These are phyloP conservation scores for Potentilla sterilis DNA, from an alignment of 306 rosid genomes.

Conservation along the genomic window DNA sequence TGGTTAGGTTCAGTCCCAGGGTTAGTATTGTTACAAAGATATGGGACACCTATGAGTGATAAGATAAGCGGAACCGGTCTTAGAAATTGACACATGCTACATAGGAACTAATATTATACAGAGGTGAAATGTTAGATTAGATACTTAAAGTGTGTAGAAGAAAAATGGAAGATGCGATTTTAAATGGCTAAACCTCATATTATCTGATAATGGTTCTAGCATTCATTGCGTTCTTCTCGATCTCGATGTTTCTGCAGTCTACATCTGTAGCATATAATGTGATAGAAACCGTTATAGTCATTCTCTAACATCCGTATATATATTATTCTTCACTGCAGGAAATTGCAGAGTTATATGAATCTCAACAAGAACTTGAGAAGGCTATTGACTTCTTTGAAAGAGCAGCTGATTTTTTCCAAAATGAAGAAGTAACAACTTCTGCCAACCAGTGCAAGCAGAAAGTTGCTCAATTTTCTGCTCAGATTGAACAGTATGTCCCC, in stretches of 20 bases:
- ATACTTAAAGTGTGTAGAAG: neutral
- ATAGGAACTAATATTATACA: neutral
- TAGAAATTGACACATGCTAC: neutral
- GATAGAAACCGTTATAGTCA: constrained; percentile 11
- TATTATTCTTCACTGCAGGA: constrained; percentile 44
- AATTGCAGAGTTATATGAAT: constrained; percentile 86
- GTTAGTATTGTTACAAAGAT: neutral
- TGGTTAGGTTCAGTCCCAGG: neutral
- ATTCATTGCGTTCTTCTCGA: neutral
- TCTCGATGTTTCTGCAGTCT: neutral
- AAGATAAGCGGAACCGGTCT: neutral
- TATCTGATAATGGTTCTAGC: neutral
- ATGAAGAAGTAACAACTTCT: constrained; percentile 80
- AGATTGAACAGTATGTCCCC: constrained; percentile 74
- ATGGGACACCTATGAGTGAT: neutral
- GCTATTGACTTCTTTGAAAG: constrained; percentile 73
- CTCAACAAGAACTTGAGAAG: constrained; percentile 82
- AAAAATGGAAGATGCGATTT: neutral
- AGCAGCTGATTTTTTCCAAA: constrained; percentile 86
- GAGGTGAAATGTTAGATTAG: neutral
- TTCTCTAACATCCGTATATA: constrained; percentile 25
- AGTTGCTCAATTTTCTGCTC: constrained; percentile 93
- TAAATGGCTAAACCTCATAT: neutral
- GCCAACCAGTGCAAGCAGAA: constrained; percentile 97
- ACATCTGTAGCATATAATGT: constrained; percentile 5